Percentiles rank a stretch among this genome's conserved stretches.
Evolutionary conservation across 352 stramenopile species (phyloP).

Genomic region (Globisporangium middletonii): DNA sequence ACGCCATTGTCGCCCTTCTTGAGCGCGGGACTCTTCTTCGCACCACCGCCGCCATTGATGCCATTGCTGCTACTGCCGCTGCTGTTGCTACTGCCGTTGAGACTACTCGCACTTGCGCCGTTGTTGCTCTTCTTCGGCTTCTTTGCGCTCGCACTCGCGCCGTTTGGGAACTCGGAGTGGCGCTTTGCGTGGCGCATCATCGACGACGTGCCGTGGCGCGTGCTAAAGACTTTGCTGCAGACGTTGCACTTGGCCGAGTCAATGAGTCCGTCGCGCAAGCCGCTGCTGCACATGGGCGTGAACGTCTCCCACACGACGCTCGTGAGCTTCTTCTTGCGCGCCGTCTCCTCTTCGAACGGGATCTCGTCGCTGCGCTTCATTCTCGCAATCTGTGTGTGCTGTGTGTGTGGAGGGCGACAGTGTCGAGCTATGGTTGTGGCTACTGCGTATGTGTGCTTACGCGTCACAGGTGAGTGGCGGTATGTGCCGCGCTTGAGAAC

Average conservation of each 20-base stretch:
- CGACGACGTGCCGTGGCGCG: slow-evolving; percentile 70
- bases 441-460: neutral
- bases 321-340: slow-evolving; percentile 79
- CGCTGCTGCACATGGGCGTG: slow-evolving; percentile 59
- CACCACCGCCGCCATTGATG: neutral
- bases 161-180: slow-evolving; percentile 64
- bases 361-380: slow-evolving; percentile 53
- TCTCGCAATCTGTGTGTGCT: slow-evolving; percentile 14
- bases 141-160: slow-evolving; percentile 25
- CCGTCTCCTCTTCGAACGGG: slow-evolving; percentile 55
- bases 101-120: slow-evolving; percentile 13
- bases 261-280: slow-evolving; percentile 55
- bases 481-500: too few relatives aligned
- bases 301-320: slow-evolving; percentile 82
- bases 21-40: slow-evolving; percentile 34
- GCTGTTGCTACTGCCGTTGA: neutral
- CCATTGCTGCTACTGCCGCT: neutral
- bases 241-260: slow-evolving; percentile 72
- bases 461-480: too few relatives aligned
- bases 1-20: slow-evolving; percentile 34
- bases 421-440: neutral
- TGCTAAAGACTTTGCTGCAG: slow-evolving; percentile 75
- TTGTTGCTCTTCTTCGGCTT: slow-evolving; percentile 39
- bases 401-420: slow-evolving; percentile 31
- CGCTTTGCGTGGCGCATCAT: slow-evolving; percentile 84